phyloP scores from a whole-genome alignment of 2,329 filamentous ascomycete species.

The Hymenoscyphus fructigenus region DNA sequence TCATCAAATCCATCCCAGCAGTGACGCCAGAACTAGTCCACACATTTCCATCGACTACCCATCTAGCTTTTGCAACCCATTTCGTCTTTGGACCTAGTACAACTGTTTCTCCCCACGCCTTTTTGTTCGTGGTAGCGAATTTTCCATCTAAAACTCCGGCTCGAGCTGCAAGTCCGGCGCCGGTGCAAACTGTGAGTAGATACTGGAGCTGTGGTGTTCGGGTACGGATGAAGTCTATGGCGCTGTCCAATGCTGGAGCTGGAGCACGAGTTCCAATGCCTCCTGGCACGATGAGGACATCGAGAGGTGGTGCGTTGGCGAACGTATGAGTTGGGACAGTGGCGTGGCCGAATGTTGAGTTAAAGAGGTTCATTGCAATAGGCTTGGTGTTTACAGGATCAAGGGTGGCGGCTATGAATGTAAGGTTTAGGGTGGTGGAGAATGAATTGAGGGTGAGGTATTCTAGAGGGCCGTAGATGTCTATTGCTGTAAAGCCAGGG shows the following conservation, averaged over 20 bases:
- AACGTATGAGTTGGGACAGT: conserved; percentile 24
- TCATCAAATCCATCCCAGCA: conserved; percentile 61
- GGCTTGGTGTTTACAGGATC: conserved; percentile 29
- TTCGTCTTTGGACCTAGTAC: conserved; percentile 49
- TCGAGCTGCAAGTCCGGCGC: conserved; percentile 56
- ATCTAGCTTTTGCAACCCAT: conserved; percentile 60
- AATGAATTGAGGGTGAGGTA: conserved; percentile 31
- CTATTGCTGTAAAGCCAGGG: conserved; percentile 34
- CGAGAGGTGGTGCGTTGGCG: conserved; percentile 28
- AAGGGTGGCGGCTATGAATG: conserved; percentile 28
- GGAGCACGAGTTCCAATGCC: conserved; percentile 49
- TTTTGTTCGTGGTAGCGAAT: conserved; percentile 67
- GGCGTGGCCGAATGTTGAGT: conserved; percentile 19
- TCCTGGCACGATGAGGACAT: conserved; percentile 60
- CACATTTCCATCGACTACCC: conserved; percentile 64
- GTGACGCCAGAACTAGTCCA: conserved; percentile 65
- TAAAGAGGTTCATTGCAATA: conserved; percentile 11
- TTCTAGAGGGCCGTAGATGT: conserved; percentile 37
- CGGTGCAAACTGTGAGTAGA: conserved; percentile 67
- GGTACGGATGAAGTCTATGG: conserved; percentile 47
- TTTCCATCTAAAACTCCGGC: conserved; percentile 60
- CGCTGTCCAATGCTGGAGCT: conserved; percentile 33
- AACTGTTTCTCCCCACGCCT: conserved; percentile 46
- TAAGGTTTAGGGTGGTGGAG: conserved; percentile 28
- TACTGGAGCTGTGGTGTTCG: conserved; percentile 51